Evolutionary conservation across 805 yeast genomes (phyloP).

Genomic region (Wickerhamomyces subpelliculosus): DNA sequence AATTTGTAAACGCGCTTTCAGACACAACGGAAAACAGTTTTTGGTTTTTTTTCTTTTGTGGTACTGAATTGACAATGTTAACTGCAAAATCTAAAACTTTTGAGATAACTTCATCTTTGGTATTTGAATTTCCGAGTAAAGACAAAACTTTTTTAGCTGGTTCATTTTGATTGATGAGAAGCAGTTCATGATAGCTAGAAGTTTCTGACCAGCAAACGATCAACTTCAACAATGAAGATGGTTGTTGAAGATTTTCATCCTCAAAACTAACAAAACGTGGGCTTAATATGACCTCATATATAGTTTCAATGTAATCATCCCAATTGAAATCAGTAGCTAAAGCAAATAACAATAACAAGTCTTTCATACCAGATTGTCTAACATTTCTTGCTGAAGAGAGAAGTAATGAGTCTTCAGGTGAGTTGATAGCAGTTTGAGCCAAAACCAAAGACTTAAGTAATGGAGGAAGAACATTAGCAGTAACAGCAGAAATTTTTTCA

Average conservation of each 20-base stretch:
- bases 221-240: conserved; percentile 68
- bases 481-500: conserved; percentile 32
- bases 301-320: conserved; percentile 40
- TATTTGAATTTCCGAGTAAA: conserved; percentile 44
- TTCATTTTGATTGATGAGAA: conserved; percentile 48
- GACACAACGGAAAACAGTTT: conserved; percentile 51
- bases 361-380: conserved; percentile 63
- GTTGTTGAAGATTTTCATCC: conserved; percentile 73
- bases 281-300: conserved; percentile 46
- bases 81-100: conserved; percentile 49
- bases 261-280: conserved; percentile 68
- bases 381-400: no score
- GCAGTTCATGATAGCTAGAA: conserved; percentile 39
- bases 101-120: conserved; percentile 60
- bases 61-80: conserved; percentile 35
- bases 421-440: conserved; percentile 38
- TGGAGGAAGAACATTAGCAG: conserved; percentile 35
- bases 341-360: conserved; percentile 50
- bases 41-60: conserved; percentile 37
- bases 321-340: conserved; percentile 52
- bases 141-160: conserved; percentile 51
- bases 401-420: conserved; percentile 16
- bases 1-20: conserved; percentile 41
- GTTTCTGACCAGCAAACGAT: conserved; percentile 52
- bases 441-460: conserved; percentile 46